These are phyloP conservation scores for Candida stauntonica DNA, from an alignment of 805 yeast genomes.

Conservation along the genomic window DNA sequence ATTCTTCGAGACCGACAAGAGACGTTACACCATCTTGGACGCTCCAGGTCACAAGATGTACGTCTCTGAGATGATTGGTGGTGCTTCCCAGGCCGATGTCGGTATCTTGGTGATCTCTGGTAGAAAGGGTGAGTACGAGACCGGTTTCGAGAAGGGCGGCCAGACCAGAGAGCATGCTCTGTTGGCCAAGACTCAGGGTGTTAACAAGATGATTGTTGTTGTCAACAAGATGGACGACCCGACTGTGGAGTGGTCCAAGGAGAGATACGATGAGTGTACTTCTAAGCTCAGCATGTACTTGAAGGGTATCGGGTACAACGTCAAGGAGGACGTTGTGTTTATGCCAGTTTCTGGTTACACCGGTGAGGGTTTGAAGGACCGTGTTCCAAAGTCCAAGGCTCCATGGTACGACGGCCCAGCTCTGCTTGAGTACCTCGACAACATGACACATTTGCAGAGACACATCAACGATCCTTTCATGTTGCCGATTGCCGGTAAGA, in stretches of 20 bases:
- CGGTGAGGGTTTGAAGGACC: conserved; percentile 93
- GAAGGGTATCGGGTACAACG: conserved; percentile 82
- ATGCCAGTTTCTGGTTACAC: conserved; percentile 99
- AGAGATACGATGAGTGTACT: conserved; percentile 94
- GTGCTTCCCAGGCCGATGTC: conserved; percentile 99
- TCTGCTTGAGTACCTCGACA: conserved; percentile 82
- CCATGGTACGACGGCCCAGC: conserved; percentile 97
- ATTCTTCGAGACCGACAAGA: conserved; percentile 93
- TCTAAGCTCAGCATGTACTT: conserved; percentile 72
- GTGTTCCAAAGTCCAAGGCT: conserved; percentile 63
- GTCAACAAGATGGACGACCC: conserved; percentile 99
- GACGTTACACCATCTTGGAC: conserved; percentile 96
- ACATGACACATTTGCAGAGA: conserved; percentile 77
- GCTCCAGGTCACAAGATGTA: conserved; percentile 99
- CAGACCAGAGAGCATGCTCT: conserved; percentile 98
- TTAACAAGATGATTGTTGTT: conserved; percentile 86
- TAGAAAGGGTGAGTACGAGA: conserved; percentile 98
- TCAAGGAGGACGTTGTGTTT: conserved; percentile 76
- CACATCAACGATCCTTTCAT: conserved; percentile 92
- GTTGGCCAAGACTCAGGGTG: conserved; percentile 97
- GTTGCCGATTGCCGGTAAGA: conserved; percentile 92
- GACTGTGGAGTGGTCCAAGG: conserved; percentile 93
- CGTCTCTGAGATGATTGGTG: conserved; percentile 99
- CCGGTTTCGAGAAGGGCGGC: conserved; percentile 98
- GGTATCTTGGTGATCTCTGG: conserved; percentile 97